A percentile compares a stretch with the other conserved stretches of the same genome.
phyloP scores from a whole-genome alignment of 2,329 filamentous ascomycete genomes.

The Rutstroemia sp. region DNA sequence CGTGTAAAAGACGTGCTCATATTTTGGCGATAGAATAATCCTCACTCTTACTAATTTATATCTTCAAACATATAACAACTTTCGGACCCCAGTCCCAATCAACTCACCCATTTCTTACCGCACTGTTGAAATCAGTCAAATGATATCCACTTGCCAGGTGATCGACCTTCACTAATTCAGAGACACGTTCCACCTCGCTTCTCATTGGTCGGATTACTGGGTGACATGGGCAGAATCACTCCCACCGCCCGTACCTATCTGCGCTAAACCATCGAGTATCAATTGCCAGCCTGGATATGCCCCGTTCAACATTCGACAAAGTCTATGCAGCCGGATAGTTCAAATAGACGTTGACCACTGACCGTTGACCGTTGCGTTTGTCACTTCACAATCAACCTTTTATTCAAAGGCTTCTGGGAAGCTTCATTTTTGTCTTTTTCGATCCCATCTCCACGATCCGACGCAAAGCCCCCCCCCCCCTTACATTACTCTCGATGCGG shows the following conservation, averaged over 20 bases:
- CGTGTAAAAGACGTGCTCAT: background rate
- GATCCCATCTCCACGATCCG: background rate
- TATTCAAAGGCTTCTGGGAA: background rate
- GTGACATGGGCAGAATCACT: background rate
- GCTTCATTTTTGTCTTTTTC: background rate
- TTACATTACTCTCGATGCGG: slow-evolving; percentile 24
- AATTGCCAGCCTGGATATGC: slow-evolving; percentile 8
- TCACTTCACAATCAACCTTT: background rate
- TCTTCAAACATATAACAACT: background rate
- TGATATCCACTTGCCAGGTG: background rate
- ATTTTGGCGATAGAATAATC: too few relatives aligned
- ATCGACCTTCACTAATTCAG: background rate
- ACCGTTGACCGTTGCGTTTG: background rate
- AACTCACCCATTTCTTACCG: background rate
- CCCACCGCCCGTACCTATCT: background rate
- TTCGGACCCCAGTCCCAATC: background rate
- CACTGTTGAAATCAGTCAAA: too few relatives aligned
- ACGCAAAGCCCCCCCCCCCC: background rate
- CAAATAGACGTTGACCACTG: slow-evolving; percentile 1
- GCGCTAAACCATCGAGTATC: slow-evolving; percentile 1
- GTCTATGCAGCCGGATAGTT: background rate
- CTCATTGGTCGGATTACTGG: background rate
- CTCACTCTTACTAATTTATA: background rate
- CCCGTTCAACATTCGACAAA: slow-evolving; percentile 1
- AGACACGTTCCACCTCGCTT: slow-evolving; percentile 3